Evolutionary conservation across 1,139 yeast species (phyloP), one percentile per base, ranked within the genome.

Genomic region (Suhomyces wounanorum): DNA sequence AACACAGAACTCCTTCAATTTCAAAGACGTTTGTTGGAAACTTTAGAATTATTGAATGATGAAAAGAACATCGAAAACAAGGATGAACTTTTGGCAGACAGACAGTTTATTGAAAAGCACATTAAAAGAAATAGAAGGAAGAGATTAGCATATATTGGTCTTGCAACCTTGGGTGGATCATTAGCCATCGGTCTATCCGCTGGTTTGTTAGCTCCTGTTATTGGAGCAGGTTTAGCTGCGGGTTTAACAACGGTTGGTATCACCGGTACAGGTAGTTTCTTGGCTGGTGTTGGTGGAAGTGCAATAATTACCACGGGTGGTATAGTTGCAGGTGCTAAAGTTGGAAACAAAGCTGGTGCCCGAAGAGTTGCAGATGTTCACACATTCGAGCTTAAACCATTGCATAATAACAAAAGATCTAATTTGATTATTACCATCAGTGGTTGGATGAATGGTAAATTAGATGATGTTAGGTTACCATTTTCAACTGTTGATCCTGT

Each of bases 141-240:
- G 62, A 85, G 94, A 61, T 74, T 89, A 66, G 87, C 92, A 52
- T 90, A 89, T 63, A 90, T 95, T 56, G 99, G 99, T 0, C 72
- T 95, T 51, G 99, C 99, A 0, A 94, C 98, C 3, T 78, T 92
- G n/a, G 98, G 99, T 14, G 99, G 99, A 1, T 92, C 97, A 0
- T 75, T 95, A 30, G 96, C 96, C 1, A 83, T 95, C 52, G 99
- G 99, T 1, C 75, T 95, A 30, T 89, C 97, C 50, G 98, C 97
- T 13, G 99, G 99, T 2, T 70, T 95, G 44, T 73, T 95, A 46
- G 99, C 99, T 0, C 99, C 99, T 0, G 96, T 95, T 4, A 95
- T 95, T 62, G 99, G 99, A 43, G 98, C 98, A 1, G 99, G 99
- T 59, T 66, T 95, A 26, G 99, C 99, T 1, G 98, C 99, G 2